These are phyloP conservation scores for Mortierella sp. DNA, from an alignment of 371 early-diverging fungal species.

Conservation along the genomic window DNA sequence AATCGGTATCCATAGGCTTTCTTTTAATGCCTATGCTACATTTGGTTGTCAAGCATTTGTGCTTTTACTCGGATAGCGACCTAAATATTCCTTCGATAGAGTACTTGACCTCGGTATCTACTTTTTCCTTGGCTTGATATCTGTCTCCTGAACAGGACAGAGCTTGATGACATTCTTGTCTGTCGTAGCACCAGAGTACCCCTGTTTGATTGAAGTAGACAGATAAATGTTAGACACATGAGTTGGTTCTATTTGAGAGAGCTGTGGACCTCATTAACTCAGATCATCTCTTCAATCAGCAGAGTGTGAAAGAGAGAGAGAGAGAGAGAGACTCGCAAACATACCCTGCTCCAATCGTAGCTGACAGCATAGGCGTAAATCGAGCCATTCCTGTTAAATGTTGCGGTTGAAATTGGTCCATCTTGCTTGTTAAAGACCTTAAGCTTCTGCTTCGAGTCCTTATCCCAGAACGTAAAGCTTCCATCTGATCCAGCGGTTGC, in stretches of 20 bases:
- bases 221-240: too few relatives aligned
- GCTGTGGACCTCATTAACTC: too few relatives aligned
- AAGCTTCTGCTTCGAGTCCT: constrained; percentile 89
- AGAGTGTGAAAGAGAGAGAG: too few relatives aligned
- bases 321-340: constrained; percentile 9
- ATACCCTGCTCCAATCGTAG: constrained; percentile 97
- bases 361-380: constrained; percentile 95
- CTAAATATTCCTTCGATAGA: too few relatives aligned
- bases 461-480: constrained; percentile 94
- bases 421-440: constrained; percentile 72
- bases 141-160: constrained; percentile 59
- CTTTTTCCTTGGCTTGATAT: constrained; percentile 63
- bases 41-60: too few relatives aligned
- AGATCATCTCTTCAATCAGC: too few relatives aligned
- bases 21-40: too few relatives aligned
- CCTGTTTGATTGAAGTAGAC: constrained; percentile 9
- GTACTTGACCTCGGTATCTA: background rate
- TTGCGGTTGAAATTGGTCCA: constrained; percentile 78
- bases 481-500: constrained; percentile 96
- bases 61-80: too few relatives aligned
- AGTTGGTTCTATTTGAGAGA: too few relatives aligned
- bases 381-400: constrained; percentile 88
- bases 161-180: constrained; percentile 58
- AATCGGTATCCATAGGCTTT: too few relatives aligned
- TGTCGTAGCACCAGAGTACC: constrained; percentile 33